Conservation (phyloP, 495 filamentous ascomycete genomes). For the Astrothelium subdiscretum region DNA sequence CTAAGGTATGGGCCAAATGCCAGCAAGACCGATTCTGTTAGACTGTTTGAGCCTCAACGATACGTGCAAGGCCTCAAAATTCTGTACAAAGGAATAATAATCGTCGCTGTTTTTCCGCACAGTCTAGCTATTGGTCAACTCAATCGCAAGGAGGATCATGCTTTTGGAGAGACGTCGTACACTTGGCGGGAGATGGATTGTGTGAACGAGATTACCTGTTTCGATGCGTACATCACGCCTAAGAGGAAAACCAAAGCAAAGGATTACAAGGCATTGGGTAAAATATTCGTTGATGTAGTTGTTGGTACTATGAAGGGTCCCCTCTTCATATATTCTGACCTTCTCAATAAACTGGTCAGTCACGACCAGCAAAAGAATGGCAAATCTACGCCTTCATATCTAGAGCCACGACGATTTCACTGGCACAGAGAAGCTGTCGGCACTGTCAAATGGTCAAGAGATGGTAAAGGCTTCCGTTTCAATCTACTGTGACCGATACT, state of each 20-base stretch:
- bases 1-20: not conserved
- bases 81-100: constrained; percentile 28
- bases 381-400: constrained; percentile 4
- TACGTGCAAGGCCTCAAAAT: constrained; percentile 19
- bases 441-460: constrained; percentile 74
- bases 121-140: constrained; percentile 24
- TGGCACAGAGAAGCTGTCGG: constrained; percentile 83
- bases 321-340: constrained; percentile 66
- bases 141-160: constrained; percentile 1
- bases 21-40: not conserved
- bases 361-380: constrained; percentile 24
- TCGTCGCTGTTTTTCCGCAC: constrained; percentile 26
- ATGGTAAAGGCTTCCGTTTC: constrained; percentile 53
- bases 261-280: not conserved
- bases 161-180: constrained; percentile 30
- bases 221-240: constrained; percentile 39
- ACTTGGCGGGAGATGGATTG: constrained; percentile 42
- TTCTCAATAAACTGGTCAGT: constrained; percentile 44
- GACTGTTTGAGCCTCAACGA: constrained; percentile 2
- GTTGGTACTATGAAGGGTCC: constrained; percentile 63
- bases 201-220: constrained; percentile 43
- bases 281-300: constrained; percentile 39
- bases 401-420: constrained; percentile 47
- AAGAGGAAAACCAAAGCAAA: not conserved
- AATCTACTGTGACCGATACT: not conserved